These are phyloP conservation scores for Stygiomarasmius scandens DNA, from an alignment of 1,284 basidiomycete species.

Conservation along the genomic window DNA sequence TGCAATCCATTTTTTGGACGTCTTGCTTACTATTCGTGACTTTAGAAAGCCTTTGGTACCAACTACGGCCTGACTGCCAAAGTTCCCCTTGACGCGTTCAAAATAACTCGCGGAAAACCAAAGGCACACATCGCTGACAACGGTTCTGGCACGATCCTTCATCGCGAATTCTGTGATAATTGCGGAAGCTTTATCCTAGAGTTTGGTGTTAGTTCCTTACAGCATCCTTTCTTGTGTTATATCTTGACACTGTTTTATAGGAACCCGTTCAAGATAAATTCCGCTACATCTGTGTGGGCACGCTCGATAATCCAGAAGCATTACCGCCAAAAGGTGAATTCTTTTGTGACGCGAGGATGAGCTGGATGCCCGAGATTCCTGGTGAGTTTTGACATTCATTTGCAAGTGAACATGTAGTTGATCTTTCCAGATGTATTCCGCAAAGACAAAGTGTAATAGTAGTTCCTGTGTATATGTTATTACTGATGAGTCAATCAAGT, in stretches of 20 bases:
- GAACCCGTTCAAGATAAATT: conserved; percentile 10
- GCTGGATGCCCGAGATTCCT: conserved; percentile 24
- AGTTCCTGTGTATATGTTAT: no score
- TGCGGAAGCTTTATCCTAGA: conserved; percentile 21
- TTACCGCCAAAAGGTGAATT: conserved; percentile 23
- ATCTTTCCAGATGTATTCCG: background rate
- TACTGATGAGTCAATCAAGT: no score
- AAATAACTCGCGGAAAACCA: conserved; percentile 11
- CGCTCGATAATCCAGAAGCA: conserved; percentile 18
- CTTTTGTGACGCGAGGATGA: conserved; percentile 19
- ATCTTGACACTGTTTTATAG: no score
- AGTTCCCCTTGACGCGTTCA: conserved; percentile 17
- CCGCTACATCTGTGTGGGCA: conserved; percentile 20
- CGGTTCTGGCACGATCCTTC: conserved; percentile 16
- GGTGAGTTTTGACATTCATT: no score
- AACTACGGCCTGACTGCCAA: conserved; percentile 20
- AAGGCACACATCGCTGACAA: conserved; percentile 19
- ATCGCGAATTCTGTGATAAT: conserved; percentile 21
- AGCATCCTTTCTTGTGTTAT: no score
- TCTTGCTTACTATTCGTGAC: background rate
- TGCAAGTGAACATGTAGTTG: no score
- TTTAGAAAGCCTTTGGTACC: background rate
- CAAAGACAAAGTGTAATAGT: no score
- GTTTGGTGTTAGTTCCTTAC: conserved; percentile 21
- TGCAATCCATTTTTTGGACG: background rate